Base-by-base conservation (phyloP, 2,329 filamentous ascomycete species). In the Hymenoscyphus linearis region DNA sequence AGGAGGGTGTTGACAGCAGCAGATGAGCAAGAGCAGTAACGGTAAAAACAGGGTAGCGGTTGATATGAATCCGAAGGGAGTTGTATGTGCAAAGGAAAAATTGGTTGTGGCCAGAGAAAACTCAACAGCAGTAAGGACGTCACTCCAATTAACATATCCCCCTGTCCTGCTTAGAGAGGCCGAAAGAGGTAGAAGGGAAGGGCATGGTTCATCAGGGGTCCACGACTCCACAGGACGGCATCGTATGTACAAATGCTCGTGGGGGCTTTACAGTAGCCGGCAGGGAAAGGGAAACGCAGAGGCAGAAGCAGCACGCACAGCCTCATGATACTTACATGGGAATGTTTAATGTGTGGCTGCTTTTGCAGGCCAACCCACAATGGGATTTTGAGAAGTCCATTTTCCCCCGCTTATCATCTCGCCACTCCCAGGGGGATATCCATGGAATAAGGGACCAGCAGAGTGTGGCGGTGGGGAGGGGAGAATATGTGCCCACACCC, bases 341-440 rank as follows among this genome's bases (percentile, higher is more conserved):
- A 62, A 50, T 62, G 53, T 37, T 52, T 16, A 52, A 37, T 35
- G 27, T 22, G 36, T 47, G 37, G 60, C 60, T 50, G 60, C 60
- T 54, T 50, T 58, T 55, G 55, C 31, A 52, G 16, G 25, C 2
- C 14, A 27, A 34, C 27, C 52, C 52, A 34, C 34, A 44, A 62
- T 62, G 61, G 61, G 57, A 62, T 57, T 62, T 52, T 55, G 44
- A 34, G 40, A 47, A 62, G 57, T 60, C 56, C 61, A 40, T 52
- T 62, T 31, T 13, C 44, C 44, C 44, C 44, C 44, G 44, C 18
- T 50, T 25, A 50, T 50, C 44, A 50, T 50, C 25, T 50, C 22
- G 44, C 44, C 44, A 50, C 44, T 13, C 18, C 18, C 18, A 12
- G 44, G 44, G 44, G 7, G 16, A n/a, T n/a, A n/a, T n/a, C n/a